A percentile compares a stretch with the other conserved stretches of the same genome.
These are phyloP conservation scores for Fusarium mexicanum DNA, from an alignment of 2,329 filamentous ascomycete species.

Conservation along the genomic window DNA sequence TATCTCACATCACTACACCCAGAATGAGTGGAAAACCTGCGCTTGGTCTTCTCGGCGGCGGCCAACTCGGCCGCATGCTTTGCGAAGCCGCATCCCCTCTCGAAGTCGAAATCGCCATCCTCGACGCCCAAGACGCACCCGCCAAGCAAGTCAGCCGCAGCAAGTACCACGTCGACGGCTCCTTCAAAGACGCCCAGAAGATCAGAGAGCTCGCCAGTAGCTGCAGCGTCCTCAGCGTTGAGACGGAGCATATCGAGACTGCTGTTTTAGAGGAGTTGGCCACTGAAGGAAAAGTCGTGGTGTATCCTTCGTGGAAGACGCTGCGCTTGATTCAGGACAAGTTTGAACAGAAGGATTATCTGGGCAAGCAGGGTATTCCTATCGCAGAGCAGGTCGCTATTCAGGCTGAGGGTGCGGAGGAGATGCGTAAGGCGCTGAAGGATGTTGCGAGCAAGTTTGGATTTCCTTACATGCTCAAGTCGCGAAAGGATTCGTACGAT, in stretches of 20 bases:
- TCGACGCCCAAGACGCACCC: conserved; percentile 80
- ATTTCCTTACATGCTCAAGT: conserved; percentile 93
- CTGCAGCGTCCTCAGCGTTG: conserved; percentile 87
- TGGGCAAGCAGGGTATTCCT: conserved; percentile 73
- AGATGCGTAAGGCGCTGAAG: conserved; percentile 68
- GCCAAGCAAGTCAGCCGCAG: conserved; percentile 88
- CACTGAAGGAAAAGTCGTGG: conserved; percentile 64
- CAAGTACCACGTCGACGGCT: conserved; percentile 79
- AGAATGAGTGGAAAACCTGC: conserved; percentile 16
- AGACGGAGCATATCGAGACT: conserved; percentile 97
- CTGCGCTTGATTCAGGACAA: conserved; percentile 94
- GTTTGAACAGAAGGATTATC: conserved; percentile 85
- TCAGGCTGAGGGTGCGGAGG: conserved; percentile 60
- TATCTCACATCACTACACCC: background rate
- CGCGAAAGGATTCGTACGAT: conserved; percentile 89
- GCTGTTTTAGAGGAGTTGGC: conserved; percentile 85
- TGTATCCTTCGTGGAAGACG: conserved; percentile 87
- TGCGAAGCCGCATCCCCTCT: conserved; percentile 82
- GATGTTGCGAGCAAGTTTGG: conserved; percentile 73
- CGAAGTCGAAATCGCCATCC: conserved; percentile 80
- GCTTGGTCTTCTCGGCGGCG: conserved; percentile 66
- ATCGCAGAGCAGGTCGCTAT: conserved; percentile 77
- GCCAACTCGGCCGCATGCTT: conserved; percentile 92
- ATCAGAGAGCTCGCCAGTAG: conserved; percentile 80
- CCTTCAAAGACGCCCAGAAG: conserved; percentile 83